Evolutionary conservation across 2,329 filamentous ascomycete genomes (phyloP).

Genomic region (Gremmenia infestans): DNA sequence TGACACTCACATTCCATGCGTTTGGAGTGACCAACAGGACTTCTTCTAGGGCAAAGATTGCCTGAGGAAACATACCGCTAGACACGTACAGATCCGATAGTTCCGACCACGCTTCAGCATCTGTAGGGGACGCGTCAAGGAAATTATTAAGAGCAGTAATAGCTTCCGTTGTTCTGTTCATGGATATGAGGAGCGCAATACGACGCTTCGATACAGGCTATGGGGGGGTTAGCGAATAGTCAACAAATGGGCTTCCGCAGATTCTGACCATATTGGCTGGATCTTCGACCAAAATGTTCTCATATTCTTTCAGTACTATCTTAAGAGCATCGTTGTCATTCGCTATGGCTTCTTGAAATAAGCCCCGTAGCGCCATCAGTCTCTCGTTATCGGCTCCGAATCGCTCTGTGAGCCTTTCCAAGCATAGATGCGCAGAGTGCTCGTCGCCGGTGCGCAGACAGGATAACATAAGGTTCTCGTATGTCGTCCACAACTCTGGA

Average conservation of each 20-base stretch:
- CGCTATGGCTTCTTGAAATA: constrained; percentile 81
- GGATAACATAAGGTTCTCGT: constrained; percentile 82
- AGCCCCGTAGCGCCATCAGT: constrained; percentile 74
- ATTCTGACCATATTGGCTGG: constrained; percentile 71
- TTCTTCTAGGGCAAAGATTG: constrained; percentile 85
- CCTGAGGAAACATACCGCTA: constrained; percentile 75
- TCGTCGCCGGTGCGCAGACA: constrained; percentile 84
- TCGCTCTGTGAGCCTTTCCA: constrained; percentile 69
- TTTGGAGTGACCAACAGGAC: constrained; percentile 82
- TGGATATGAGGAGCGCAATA: constrained; percentile 70
- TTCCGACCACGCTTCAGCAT: constrained; percentile 91
- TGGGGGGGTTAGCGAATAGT: constrained; percentile 28
- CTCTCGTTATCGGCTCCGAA: constrained; percentile 84
- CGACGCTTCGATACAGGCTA: constrained; percentile 82
- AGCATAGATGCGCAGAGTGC: constrained; percentile 65
- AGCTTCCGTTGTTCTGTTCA: constrained; percentile 67
- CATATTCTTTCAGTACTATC: constrained; percentile 70
- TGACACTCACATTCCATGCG: constrained; percentile 78
- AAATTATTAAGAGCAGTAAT: constrained; percentile 69
- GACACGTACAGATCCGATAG: constrained; percentile 79
- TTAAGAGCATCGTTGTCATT: constrained; percentile 60
- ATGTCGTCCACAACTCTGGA: constrained; percentile 74
- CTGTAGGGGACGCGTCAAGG: constrained; percentile 79
- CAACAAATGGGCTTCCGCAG: neutral
- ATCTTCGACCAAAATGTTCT: constrained; percentile 67